Base-by-base conservation (phyloP, 495 filamentous ascomycete genomes). In the Gamarada debralockiae region DNA sequence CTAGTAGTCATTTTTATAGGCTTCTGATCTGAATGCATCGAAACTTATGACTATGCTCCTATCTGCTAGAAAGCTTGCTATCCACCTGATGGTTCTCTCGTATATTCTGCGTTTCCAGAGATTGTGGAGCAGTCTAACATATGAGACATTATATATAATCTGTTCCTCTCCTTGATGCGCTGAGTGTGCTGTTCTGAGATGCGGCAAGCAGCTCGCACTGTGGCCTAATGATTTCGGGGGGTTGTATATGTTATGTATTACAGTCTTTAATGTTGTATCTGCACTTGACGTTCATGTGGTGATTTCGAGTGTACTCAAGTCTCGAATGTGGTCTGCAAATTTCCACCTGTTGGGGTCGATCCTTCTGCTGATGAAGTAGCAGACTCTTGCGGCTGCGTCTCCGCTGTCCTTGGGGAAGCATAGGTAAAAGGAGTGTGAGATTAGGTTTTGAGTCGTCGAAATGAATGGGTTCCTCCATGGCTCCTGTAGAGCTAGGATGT, bases 401-500 rank as follows among this genome's bases (percentile, higher is more conserved):
- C 45, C n/a, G n/a, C n/a, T n/a, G n/a, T n/a, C n/a, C n/a, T n/a
- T n/a, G 14, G 23, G 50, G 39, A 43, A 52, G 50, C 20, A 37
- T 14, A 51, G 37, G n/a, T 57, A 33, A 40, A 57, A 57, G 18
- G 42, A 49, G 14, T 46, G 15, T 41, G 41, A 6, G 9, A 48
- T 47, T 47, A 45, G 54, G 27, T 61, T 44, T 37, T 57, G 44
- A 18, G 49, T 44, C 3, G 58, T 58, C 8, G 55, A 40, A 37
- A 51, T 59, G 37, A 62, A 57, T 20, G 56, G 61, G 52, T 64
- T 64, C 14, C 52, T 57, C 56, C 46, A 64, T 48, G 52, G 59
- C 38, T 64, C 55, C 43, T 64, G 50, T 27, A 64, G 33, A 24
- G 59, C 61, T 43, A 62, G 52, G 31, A 59, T 56, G 48, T 59